Percentiles rank a stretch among this genome's conserved stretches.
phyloP scores from a whole-genome alignment of 495 filamentous ascomycete genomes.

The Xylaria cubensis region DNA sequence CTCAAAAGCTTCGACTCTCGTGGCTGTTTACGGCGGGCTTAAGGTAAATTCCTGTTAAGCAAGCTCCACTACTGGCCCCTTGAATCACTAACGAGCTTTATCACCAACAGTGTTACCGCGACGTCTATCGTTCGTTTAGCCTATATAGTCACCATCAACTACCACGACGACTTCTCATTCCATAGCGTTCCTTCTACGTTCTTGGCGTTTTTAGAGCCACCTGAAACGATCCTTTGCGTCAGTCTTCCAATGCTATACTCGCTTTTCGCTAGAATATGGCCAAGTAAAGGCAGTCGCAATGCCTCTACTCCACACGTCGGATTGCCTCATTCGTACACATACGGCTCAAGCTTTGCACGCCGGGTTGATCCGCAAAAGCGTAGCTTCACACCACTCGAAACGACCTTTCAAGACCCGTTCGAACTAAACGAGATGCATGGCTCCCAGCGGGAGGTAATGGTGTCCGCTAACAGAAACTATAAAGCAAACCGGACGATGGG shows the following conservation, averaged over 20 bases:
- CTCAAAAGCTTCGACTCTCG: conserved; percentile 25
- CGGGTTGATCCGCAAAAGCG: conserved; percentile 14
- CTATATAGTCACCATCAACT: conserved; percentile 25
- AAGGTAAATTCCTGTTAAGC: not conserved
- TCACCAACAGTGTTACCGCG: conserved; percentile 18
- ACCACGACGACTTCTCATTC: conserved; percentile 28
- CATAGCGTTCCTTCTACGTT: conserved; percentile 24
- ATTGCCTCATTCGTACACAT: conserved; percentile 9
- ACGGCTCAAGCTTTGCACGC: conserved; percentile 13
- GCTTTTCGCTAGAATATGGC: conserved; percentile 5
- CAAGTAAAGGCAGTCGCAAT: not conserved
- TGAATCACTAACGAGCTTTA: not conserved
- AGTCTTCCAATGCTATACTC: conserved; percentile 28
- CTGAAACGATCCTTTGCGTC: conserved; percentile 21
- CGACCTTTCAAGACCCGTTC: conserved; percentile 18
- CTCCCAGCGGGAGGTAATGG: conserved; percentile 9
- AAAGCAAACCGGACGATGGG: not conserved
- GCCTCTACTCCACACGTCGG: conserved; percentile 7
- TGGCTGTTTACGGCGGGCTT: conserved; percentile 22
- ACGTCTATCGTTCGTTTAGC: conserved; percentile 24
- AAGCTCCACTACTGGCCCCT: no score
- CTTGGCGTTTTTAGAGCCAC: conserved; percentile 22
- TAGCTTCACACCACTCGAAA: conserved; percentile 19
- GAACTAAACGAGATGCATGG: conserved; percentile 24
- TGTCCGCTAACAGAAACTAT: conserved; percentile 9